Base-by-base conservation (phyloP, 768 basidiomycete species). In the Rhizopogon vesiculosus region DNA sequence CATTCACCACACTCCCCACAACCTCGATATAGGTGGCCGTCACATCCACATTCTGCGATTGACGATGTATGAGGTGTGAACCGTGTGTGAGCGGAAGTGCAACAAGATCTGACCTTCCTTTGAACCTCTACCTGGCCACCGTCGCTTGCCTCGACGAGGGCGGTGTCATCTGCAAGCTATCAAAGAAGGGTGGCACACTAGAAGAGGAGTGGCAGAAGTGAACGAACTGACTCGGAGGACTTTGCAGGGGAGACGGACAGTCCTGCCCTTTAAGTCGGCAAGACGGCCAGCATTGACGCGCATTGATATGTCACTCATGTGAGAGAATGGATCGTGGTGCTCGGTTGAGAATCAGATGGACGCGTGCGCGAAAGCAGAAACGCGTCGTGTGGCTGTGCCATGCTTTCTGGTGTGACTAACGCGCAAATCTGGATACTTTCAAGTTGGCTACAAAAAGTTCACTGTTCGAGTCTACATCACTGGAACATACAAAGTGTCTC, bases 221-320 rank as follows among this genome's bases (percentile, higher is more conserved):
- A 16, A 22, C 8, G 5, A 48, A 64, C 74, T 57, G 59, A 86
- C 82, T 64, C 74, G 78, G 35, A 88, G 61, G 22, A 82, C 73
- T 69, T 84, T 87, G 59, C 84, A 84, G 1, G 83, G 72, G 22
- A 91, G 60, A 28, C 87, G 74, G 31, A 90, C 82, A 2, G 75
- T 80, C 53, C 80, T 76, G 3, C 81, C 82, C 3, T 74, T 53
- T 57, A 78, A 84, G 19, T 78, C 65, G 0, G 75, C 63, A 7
- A 90, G 76, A 56, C 79, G 78, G 0, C 79, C 77, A 28, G 81
- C 78, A 64, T 90, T 90, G 61, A 88, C 81, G 60, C 86, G 81
- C 19, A 82, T 76, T 51, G 72, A 70, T 18, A 61, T 45, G 41
- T 76, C 73, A 40, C 58, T 50, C 65, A 64, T 66, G 19, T 25